Evolutionary conservation across 192 early-diverging fungal genomes (phyloP).

Genomic region (Fimicolochytrium jonesii): DNA sequence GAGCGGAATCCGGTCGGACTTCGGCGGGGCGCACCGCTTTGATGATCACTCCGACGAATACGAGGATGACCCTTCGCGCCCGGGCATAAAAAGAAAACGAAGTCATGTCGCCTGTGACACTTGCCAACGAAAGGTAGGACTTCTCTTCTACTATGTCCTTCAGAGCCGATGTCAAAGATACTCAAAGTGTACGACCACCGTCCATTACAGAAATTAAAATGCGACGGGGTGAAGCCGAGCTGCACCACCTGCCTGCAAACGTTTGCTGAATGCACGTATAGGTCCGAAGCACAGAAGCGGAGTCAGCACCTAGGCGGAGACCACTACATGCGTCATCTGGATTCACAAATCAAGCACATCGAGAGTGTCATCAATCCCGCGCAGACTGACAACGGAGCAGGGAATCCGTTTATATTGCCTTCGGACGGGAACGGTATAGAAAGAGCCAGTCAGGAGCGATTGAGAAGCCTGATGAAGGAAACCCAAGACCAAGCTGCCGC

Average conservation of each 20-base stretch:
- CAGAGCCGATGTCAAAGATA: no score
- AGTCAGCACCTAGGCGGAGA: conserved; percentile 78
- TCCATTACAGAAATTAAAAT: conserved; percentile 86
- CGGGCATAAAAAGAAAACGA: no score
- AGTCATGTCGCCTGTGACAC: no score
- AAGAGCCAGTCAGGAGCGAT: neutral
- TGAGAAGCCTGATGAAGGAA: neutral
- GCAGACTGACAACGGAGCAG: neutral
- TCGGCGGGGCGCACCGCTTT: no score
- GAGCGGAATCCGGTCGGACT: no score
- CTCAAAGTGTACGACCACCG: no score
- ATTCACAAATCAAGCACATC: conserved; percentile 73
- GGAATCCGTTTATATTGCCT: neutral
- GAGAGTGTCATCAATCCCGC: conserved; percentile 55
- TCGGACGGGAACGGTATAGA: neutral
- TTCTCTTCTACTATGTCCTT: no score
- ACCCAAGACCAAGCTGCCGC: neutral
- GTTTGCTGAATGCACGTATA: conserved; percentile 67
- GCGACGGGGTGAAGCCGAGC: conserved; percentile 74
- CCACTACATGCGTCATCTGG: conserved; percentile 72
- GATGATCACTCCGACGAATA: no score
- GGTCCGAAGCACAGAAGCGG: conserved; percentile 81
- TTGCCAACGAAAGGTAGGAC: no score
- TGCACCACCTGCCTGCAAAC: conserved; percentile 77
- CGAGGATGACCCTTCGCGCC: no score